A percentile compares a stretch with the other conserved stretches of the same genome.
phyloP scores from a whole-genome alignment of 164 flowering plant species.

The Nymphaea thermarum region DNA sequence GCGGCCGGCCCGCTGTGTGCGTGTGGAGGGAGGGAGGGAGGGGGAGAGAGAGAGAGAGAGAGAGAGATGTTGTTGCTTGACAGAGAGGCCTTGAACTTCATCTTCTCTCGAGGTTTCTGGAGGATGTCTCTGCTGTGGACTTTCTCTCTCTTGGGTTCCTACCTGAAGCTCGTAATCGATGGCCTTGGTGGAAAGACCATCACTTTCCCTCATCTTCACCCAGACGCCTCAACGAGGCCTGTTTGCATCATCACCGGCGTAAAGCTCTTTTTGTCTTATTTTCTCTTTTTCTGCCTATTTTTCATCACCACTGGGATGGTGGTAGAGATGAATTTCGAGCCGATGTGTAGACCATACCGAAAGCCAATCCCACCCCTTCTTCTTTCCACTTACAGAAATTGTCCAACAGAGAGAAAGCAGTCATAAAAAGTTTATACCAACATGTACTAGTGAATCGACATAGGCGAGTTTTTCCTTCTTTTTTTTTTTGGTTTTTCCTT shows the following conservation, averaged over 20 bases:
- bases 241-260: constrained; percentile 85
- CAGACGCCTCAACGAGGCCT: constrained; percentile 16
- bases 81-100: constrained; percentile 19
- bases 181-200: constrained; percentile 11
- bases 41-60: neutral
- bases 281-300: neutral
- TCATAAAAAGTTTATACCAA: too few species aligned
- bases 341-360: too few species aligned
- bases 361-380: too few species aligned
- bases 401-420: too few species aligned
- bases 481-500: too few species aligned
- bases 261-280: constrained; percentile 9
- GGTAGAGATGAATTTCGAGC: neutral
- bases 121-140: constrained; percentile 65
- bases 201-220: constrained; percentile 22
- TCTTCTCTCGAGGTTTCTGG: constrained; percentile 30
- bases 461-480: too few species aligned
- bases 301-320: neutral
- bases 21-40: neutral
- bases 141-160: constrained; percentile 32
- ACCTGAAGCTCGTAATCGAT: constrained; percentile 19
- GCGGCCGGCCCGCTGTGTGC: too few species aligned
- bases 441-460: too few species aligned
- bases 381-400: too few species aligned
- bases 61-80: constrained; percentile 3